A percentile compares a stretch with the other conserved stretches of the same genome.
These are phyloP conservation scores for Populus euphratica DNA, from an alignment of 345 rosid genomes.

Conservation along the genomic window DNA sequence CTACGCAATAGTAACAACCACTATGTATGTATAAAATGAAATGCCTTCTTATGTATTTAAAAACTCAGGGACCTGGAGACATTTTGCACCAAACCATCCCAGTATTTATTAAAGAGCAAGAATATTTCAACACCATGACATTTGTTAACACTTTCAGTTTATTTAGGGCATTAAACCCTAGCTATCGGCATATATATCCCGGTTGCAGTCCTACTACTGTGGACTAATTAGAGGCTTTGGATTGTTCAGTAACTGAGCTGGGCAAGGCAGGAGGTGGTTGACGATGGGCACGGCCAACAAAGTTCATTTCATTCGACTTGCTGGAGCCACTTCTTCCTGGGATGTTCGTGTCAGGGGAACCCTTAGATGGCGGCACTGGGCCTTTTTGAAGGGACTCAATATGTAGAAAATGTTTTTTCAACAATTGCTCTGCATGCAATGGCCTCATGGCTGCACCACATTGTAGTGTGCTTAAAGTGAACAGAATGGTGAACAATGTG, in stretches of 20 bases:
- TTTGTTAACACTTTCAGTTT: neutral
- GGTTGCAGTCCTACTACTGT: neutral
- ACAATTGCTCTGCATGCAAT: constrained; percentile 4
- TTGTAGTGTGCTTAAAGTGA: constrained; percentile 3
- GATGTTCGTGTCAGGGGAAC: constrained; percentile 21
- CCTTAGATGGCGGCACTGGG: constrained; percentile 9
- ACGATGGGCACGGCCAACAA: constrained; percentile 20
- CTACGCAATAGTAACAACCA: neutral
- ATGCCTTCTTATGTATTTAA: neutral
- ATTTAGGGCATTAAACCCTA: neutral
- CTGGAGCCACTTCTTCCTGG: constrained; percentile 14
- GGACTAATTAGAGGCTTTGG: neutral
- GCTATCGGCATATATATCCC: neutral
- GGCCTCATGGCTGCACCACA: constrained; percentile 24
- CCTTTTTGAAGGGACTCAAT: constrained; percentile 19
- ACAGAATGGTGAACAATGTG: constrained; percentile 1
- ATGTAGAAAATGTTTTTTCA: constrained; percentile 5
- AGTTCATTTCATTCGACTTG: constrained; percentile 17
- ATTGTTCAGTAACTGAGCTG: neutral
- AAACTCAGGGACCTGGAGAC: neutral
- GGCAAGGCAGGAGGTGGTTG: constrained; percentile 11
- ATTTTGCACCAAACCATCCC: neutral
- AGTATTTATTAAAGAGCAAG: neutral
- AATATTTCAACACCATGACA: neutral
- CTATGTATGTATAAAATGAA: no score